phyloP scores from a whole-genome alignment of 257 asterid genomes.

The Nicotiana attenuata region DNA sequence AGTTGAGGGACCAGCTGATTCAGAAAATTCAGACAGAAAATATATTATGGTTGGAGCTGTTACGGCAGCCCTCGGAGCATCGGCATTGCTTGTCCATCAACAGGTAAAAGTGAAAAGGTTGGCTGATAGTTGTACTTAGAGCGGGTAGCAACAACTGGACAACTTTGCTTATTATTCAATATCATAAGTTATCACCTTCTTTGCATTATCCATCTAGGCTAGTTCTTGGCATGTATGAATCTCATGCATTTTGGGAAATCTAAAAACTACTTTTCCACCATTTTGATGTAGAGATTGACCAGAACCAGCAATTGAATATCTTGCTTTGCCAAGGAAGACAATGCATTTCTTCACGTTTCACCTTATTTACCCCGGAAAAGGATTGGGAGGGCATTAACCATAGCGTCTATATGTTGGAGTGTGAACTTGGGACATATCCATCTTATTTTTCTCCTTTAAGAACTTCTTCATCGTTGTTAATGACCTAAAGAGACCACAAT shows the following conservation, averaged over 20 bases:
- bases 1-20: slow-evolving; percentile 26
- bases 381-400: background rate
- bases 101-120: slow-evolving; percentile 39
- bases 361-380: background rate
- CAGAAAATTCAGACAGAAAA: slow-evolving; percentile 30
- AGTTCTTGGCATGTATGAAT: background rate
- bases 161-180: background rate
- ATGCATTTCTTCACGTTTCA: background rate
- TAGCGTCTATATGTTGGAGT: background rate
- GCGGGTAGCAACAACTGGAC: background rate
- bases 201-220: background rate
- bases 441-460: background rate
- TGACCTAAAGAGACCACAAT: background rate
- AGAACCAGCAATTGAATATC: background rate
- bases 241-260: background rate
- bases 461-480: background rate
- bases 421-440: background rate
- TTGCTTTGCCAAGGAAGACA: background rate
- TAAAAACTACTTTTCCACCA: background rate
- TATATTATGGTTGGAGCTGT: slow-evolving; percentile 73
- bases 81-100: slow-evolving; percentile 68
- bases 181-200: background rate
- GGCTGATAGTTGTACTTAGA: background rate
- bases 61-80: slow-evolving; percentile 95
- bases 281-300: background rate